Conservation (phyloP, 768 basidiomycete genomes). For the Boletus rufocinnamomeus region DNA sequence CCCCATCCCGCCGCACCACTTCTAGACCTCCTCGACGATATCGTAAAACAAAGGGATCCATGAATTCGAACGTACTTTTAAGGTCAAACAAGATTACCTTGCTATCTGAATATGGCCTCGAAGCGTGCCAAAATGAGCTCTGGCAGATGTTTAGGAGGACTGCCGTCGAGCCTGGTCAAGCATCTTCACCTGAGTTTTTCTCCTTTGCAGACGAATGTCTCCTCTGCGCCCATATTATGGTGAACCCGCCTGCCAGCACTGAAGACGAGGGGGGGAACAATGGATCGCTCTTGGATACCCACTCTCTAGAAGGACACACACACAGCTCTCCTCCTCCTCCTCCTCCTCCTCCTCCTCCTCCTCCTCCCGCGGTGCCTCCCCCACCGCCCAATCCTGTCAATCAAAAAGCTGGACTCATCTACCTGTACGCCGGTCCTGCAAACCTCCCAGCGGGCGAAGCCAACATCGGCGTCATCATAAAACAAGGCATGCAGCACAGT, state of each 20-base stretch:
- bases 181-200: conserved; percentile 19
- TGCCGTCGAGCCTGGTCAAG: conserved; percentile 33
- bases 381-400: background rate
- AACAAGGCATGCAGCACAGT: conserved; percentile 35
- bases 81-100: conserved; percentile 20
- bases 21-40: background rate
- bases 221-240: conserved; percentile 27
- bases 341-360: background rate
- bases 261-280: background rate
- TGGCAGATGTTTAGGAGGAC: conserved; percentile 27
- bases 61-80: conserved; percentile 5
- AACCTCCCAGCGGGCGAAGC: conserved; percentile 42
- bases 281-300: background rate
- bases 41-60: background rate
- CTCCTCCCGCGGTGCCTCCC: background rate
- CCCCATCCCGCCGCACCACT: background rate
- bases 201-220: conserved; percentile 35
- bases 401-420: conserved; percentile 26
- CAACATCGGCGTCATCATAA: conserved; percentile 57
- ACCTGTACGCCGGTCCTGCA: conserved; percentile 26
- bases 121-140: conserved; percentile 6
- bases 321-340: background rate
- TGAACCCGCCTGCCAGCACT: background rate
- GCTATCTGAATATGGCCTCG: background rate
- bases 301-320: background rate